A percentile compares a stretch with the other conserved stretches of the same genome.
Conservation (phyloP, 345 rosid genomes). For the Hirschfeldia incana region DNA sequence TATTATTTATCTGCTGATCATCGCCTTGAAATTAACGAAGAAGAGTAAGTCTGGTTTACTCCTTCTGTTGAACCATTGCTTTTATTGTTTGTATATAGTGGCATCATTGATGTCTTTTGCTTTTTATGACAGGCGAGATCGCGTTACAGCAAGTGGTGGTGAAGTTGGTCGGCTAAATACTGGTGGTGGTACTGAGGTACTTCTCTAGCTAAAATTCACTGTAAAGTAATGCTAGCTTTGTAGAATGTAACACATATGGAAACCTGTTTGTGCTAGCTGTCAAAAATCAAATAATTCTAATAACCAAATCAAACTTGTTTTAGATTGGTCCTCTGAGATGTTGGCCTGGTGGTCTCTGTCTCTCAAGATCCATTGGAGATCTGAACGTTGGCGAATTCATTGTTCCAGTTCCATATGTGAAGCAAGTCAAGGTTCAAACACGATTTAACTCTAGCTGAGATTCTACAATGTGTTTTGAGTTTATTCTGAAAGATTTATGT, state of each 20-base stretch:
- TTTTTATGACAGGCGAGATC: constrained; percentile 64
- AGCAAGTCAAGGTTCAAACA: constrained; percentile 84
- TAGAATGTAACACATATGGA: not conserved
- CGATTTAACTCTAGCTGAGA: constrained; percentile 9
- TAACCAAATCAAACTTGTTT: constrained; percentile 20
- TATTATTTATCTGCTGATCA: constrained; percentile 94
- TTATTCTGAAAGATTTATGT: not conserved
- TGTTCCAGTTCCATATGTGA: constrained; percentile 96
- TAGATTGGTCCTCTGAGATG: constrained; percentile 99
- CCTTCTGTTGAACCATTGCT: constrained; percentile 1
- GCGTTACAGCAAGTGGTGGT: constrained; percentile 95
- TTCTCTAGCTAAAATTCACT: constrained; percentile 3
- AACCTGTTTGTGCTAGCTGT: not conserved
- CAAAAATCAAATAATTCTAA: constrained; percentile 12
- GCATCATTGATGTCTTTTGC: constrained; percentile 11
- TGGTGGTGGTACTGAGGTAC: constrained; percentile 98
- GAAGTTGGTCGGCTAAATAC: constrained; percentile 82
- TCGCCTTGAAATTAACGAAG: constrained; percentile 89
- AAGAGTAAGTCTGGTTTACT: constrained; percentile 67
- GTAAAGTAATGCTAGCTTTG: not conserved
- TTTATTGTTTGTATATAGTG: not conserved
- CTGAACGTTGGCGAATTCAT: constrained; percentile 93
- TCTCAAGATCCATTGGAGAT: constrained; percentile 98
- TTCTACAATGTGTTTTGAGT: not conserved
- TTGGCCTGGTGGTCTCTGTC: constrained; percentile 99